These are phyloP conservation scores for Daldinia childiae DNA, from an alignment of 495 filamentous ascomycete species.

Conservation along the genomic window DNA sequence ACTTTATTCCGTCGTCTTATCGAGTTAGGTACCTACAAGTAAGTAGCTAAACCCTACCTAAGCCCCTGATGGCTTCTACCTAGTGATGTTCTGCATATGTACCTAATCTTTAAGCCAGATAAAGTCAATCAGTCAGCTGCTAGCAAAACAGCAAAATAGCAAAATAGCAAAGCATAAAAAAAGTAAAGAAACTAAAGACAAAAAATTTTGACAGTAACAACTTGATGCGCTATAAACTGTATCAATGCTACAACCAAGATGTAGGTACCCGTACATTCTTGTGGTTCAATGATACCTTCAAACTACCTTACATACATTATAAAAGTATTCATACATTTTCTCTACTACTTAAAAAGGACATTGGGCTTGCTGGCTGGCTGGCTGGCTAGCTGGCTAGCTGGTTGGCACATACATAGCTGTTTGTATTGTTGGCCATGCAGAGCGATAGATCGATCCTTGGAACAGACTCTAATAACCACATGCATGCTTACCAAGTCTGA, in stretches of 20 bases:
- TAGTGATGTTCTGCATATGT: neutral
- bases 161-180: too few species aligned
- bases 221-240: slow-evolving; percentile 1
- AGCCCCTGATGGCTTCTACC: neutral
- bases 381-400: too few species aligned
- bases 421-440: slow-evolving; percentile 31
- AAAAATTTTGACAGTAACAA: slow-evolving; percentile 26
- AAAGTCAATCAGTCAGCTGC: neutral
- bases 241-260: slow-evolving; percentile 16
- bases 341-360: neutral
- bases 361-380: neutral
- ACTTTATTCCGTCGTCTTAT: neutral
- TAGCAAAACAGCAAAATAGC: neutral
- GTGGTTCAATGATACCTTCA: slow-evolving; percentile 16
- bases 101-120: neutral
- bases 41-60: neutral
- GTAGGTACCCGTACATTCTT: slow-evolving; percentile 37
- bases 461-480: slow-evolving; percentile 39
- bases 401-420: too few species aligned
- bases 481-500: slow-evolving; percentile 46
- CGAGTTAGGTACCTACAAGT: neutral
- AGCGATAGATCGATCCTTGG: slow-evolving; percentile 38
- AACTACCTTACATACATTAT: slow-evolving; percentile 6
- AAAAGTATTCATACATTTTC: neutral
- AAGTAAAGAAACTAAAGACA: neutral